These are phyloP conservation scores for Crithidia fasciculata DNA, from an alignment of 208 protist species.

Conservation along the genomic window DNA sequence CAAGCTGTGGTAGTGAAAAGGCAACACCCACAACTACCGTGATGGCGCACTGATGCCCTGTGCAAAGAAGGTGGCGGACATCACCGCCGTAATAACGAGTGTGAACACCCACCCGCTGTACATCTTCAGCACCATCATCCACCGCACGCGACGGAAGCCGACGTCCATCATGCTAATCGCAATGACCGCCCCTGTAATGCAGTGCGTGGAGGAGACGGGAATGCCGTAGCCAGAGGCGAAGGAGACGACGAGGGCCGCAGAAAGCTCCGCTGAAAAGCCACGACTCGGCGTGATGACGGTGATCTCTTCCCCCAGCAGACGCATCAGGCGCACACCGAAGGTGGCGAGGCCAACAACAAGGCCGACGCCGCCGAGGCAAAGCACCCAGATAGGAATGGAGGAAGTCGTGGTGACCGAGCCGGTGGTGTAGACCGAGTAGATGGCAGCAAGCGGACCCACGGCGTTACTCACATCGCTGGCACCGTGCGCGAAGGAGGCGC, in stretches of 20 bases:
- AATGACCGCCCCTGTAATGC: conserved; percentile 88
- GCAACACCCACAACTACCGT: neutral
- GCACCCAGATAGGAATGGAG: conserved; percentile 73
- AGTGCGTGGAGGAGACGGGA: conserved; percentile 92
- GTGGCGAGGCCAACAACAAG: conserved; percentile 76
- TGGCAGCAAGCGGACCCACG: conserved; percentile 77
- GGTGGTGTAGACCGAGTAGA: conserved; percentile 70
- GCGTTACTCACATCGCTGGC: conserved; percentile 88
- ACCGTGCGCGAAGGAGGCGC: conserved; percentile 86
- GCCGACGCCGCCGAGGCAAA: conserved; percentile 69
- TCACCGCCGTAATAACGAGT: conserved; percentile 52
- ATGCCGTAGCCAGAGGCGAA: conserved; percentile 79
- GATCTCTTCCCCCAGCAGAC: conserved; percentile 74
- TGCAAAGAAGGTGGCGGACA: conserved; percentile 79
- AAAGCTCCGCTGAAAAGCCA: conserved; percentile 79
- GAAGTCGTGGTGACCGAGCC: conserved; percentile 35
- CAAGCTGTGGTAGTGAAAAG: no score
- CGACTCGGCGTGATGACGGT: conserved; percentile 81
- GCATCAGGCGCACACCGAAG: conserved; percentile 75
- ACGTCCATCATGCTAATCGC: conserved; percentile 83
- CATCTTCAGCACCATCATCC: conserved; percentile 81
- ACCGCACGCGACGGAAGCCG: conserved; percentile 60
- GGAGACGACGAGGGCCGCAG: conserved; percentile 76
- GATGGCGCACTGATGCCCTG: conserved; percentile 75
- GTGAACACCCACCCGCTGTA: conserved; percentile 78